phyloP scores from a whole-genome alignment of 352 stramenopile species.

The Globisporangium canariense region DNA sequence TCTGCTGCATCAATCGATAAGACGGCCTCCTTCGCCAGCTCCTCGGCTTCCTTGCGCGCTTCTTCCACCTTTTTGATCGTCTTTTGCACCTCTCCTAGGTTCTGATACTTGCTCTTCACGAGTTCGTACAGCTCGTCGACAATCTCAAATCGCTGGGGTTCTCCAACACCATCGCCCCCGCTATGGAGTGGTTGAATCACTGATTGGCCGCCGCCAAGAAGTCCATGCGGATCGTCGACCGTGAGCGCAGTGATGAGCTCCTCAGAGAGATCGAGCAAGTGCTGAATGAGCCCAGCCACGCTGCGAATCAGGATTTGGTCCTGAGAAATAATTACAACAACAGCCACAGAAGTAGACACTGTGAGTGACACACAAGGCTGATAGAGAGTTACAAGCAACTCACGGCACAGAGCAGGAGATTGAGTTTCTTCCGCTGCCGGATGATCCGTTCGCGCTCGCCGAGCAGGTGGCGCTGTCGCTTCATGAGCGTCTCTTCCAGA shows the following conservation, averaged over 20 bases:
- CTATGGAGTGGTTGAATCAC: background rate
- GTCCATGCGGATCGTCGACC: slow-evolving; percentile 15
- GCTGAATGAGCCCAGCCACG: slow-evolving; percentile 28
- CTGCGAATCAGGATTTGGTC: slow-evolving; percentile 41
- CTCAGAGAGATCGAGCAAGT: slow-evolving; percentile 30
- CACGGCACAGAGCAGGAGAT: slow-evolving; percentile 38
- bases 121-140: slow-evolving; percentile 28
- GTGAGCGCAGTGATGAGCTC: slow-evolving; percentile 17
- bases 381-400: background rate
- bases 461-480: slow-evolving; percentile 33
- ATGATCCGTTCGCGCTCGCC: slow-evolving; percentile 44
- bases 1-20: background rate
- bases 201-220: slow-evolving; percentile 4
- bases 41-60: slow-evolving; percentile 8
- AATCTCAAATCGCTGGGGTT: slow-evolving; percentile 7
- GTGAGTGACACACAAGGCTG: no score
- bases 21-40: background rate
- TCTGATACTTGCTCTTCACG: slow-evolving; percentile 24
- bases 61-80: slow-evolving; percentile 4
- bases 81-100: slow-evolving; percentile 17
- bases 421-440: slow-evolving; percentile 48
- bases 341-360: background rate
- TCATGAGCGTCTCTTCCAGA: slow-evolving; percentile 35
- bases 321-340: slow-evolving; percentile 5
- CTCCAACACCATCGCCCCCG: background rate